These are phyloP conservation scores for Tieghemostelium lacteum DNA, from an alignment of 78 protist species.

Conservation along the genomic window DNA sequence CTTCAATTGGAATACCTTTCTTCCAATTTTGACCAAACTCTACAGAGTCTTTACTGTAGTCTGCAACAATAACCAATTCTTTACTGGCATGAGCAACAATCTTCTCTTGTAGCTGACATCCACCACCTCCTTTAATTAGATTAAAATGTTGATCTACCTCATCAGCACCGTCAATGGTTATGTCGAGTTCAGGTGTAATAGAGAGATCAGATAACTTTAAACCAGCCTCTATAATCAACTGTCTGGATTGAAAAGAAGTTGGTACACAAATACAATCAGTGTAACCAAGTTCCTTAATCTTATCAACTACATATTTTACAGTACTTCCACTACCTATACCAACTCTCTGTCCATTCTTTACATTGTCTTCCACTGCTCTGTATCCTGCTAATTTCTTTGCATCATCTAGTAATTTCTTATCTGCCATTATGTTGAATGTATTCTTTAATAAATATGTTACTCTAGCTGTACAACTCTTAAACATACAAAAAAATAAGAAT, in stretches of 20 bases:
- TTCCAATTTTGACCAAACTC: constrained; percentile 85
- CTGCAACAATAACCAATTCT: constrained; percentile 86
- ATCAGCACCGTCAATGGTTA: constrained; percentile 93
- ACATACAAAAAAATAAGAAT: no score
- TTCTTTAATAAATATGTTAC: no score
- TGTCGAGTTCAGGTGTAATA: constrained; percentile 77
- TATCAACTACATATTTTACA: constrained; percentile 89
- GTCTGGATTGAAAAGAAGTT: constrained; percentile 90
- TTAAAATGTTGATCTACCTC: constrained; percentile 82
- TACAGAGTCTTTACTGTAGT: constrained; percentile 74
- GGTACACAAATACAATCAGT: constrained; percentile 82
- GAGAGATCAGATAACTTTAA: constrained; percentile 74
- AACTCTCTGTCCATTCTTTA: constrained; percentile 55
- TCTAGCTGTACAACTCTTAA: no score
- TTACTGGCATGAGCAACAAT: constrained; percentile 81
- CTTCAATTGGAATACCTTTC: constrained; percentile 92
- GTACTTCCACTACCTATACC: constrained; percentile 94
- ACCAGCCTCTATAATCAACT: constrained; percentile 54
- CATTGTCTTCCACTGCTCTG: constrained; percentile 85
- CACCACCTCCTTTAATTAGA: constrained; percentile 88
- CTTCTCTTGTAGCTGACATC: constrained; percentile 86
- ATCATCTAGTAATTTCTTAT: constrained; percentile 22
- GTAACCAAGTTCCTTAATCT: constrained; percentile 52
- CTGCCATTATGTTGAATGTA: no score
- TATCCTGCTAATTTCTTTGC: constrained; percentile 82